Evolutionary conservation across 176 grass and related monocot genomes (phyloP).

Genomic region (Juncus effusus): DNA sequence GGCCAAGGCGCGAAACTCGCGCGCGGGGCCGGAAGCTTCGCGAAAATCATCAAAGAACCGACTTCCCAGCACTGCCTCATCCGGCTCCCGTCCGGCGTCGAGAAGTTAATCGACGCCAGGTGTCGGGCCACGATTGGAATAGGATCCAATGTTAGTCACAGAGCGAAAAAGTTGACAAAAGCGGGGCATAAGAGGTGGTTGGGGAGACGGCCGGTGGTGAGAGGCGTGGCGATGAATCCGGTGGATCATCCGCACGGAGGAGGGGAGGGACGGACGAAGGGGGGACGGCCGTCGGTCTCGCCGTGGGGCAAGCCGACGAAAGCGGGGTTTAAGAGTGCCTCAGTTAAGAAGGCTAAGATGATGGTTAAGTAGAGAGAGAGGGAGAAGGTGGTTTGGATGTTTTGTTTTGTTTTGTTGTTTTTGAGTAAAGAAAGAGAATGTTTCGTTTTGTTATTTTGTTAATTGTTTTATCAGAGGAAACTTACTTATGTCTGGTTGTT

Average conservation of each 20-base stretch:
- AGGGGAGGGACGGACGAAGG: constrained; percentile 30
- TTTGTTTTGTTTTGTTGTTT: constrained; percentile 14
- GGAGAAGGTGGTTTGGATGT: constrained; percentile 18
- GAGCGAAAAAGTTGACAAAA: constrained; percentile 24
- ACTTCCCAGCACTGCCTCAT: constrained; percentile 15
- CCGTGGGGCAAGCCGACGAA: constrained; percentile 32
- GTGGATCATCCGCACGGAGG: constrained; percentile 42
- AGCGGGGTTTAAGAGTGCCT: constrained; percentile 16
- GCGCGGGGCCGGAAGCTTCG: constrained; percentile 18
- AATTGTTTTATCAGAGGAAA: too few species aligned
- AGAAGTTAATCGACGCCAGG: constrained; percentile 11
- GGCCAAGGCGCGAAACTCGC: constrained; percentile 25
- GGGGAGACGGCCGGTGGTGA: constrained; percentile 29
- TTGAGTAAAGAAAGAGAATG: constrained; percentile 15
- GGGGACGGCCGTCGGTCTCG: constrained; percentile 25
- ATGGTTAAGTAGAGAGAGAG: constrained; percentile 26
- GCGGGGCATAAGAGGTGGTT: constrained; percentile 31
- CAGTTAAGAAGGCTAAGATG: constrained; percentile 19
- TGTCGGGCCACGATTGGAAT: constrained; percentile 23
- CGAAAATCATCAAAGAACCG: constrained; percentile 30
- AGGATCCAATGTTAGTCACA: constrained; percentile 25
- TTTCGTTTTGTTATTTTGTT: too few species aligned
- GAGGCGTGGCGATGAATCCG: constrained; percentile 32
- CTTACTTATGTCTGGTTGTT: too few species aligned
- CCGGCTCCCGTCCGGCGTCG: constrained; percentile 26